These are phyloP conservation scores for Kazachstania africana DNA, from an alignment of 805 yeast species.

Conservation along the genomic window DNA sequence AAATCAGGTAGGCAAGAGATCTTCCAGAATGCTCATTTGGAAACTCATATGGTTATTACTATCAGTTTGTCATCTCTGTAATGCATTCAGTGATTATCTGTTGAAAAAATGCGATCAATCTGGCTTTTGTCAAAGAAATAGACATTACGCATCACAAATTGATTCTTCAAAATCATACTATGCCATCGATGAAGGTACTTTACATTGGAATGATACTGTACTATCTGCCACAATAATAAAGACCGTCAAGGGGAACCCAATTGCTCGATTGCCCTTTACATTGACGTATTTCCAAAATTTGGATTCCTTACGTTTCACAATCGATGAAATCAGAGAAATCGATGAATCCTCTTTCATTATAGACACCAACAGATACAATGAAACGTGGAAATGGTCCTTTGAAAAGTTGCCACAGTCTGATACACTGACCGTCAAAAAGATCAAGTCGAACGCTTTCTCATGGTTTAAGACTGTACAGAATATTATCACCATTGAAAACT, in stretches of 20 bases:
- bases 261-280: conserved; percentile 41
- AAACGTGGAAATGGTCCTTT: conserved; percentile 51
- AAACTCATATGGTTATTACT: too few species aligned
- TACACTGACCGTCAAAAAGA: conserved; percentile 9
- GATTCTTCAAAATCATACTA: conserved; percentile 29
- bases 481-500: conserved; percentile 3
- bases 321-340: conserved; percentile 49
- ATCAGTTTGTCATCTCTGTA: too few species aligned
- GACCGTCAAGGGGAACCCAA: conserved; percentile 28
- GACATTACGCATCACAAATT: conserved; percentile 46
- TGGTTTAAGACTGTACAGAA: too few species aligned
- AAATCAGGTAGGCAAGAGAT: background rate
- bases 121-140: conserved; percentile 76
- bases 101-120: conserved; percentile 70
- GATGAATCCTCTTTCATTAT: conserved; percentile 8
- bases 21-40: background rate
- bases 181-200: conserved; percentile 28
- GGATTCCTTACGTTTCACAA: conserved; percentile 46
- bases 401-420: conserved; percentile 10
- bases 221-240: conserved; percentile 41
- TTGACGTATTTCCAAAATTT: conserved; percentile 41
- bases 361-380: conserved; percentile 40
- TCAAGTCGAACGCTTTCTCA: background rate
- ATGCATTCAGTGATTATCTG: conserved; percentile 49
- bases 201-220: conserved; percentile 16